Conservation (phyloP, 768 basidiomycete genomes). For the Trametes sanguinea region DNA sequence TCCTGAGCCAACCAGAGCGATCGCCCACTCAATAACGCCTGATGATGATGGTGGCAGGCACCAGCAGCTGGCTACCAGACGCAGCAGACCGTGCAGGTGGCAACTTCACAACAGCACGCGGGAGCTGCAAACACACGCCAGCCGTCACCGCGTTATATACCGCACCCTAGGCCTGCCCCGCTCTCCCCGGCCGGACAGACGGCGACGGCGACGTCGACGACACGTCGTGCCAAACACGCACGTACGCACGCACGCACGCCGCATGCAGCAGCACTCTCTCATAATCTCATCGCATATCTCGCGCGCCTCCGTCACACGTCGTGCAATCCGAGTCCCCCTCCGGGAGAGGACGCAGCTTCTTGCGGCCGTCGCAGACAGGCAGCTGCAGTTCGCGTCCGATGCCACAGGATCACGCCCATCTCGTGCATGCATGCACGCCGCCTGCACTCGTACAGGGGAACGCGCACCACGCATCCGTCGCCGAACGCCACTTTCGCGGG, state of each 20-base stretch:
- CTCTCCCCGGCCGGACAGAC: neutral
- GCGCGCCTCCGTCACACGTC: neutral
- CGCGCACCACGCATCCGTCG: too few relatives aligned
- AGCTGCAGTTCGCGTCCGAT: constrained; percentile 12
- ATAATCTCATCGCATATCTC: neutral
- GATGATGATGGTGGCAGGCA: too few relatives aligned
- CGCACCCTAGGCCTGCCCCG: neutral
- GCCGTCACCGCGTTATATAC: neutral
- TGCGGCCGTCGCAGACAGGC: too few relatives aligned
- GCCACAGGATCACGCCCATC: constrained; percentile 8
- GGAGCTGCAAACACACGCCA: neutral
- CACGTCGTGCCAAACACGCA: neutral
- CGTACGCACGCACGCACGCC: neutral
- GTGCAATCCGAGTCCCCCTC: too few relatives aligned
- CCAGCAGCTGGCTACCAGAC: too few relatives aligned
- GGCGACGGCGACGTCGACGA: neutral
- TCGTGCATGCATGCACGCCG: too few relatives aligned
- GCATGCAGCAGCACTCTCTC: too few relatives aligned
- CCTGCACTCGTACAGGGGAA: too few relatives aligned
- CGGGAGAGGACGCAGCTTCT: too few relatives aligned
- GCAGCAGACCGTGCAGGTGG: neutral
- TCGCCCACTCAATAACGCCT: too few relatives aligned
- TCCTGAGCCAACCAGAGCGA: too few relatives aligned
- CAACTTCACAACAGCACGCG: neutral
- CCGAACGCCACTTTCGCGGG: too few relatives aligned